phyloP scores from a whole-genome alignment of 331 rosid genomes.

The Erythrophleum ivorense region DNA sequence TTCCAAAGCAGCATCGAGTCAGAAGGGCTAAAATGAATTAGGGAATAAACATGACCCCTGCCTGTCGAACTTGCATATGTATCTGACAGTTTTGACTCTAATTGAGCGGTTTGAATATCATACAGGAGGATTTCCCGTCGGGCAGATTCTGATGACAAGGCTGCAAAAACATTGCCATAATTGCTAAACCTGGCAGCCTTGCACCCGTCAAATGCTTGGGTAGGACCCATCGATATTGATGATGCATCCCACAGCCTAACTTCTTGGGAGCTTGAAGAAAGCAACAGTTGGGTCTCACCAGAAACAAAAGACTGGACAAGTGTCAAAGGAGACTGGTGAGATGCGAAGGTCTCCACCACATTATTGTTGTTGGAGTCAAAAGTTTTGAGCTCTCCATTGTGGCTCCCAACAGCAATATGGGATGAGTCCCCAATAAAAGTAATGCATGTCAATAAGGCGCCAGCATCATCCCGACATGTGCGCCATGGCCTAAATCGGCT shows the following conservation, averaged over 20 bases:
- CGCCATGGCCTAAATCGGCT: conserved; percentile 98
- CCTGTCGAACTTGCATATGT: conserved; percentile 66
- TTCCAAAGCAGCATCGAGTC: conserved; percentile 97
- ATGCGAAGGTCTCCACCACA: conserved; percentile 77
- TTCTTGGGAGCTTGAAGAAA: conserved; percentile 89
- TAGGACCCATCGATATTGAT: conserved; percentile 77
- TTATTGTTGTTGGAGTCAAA: conserved; percentile 78
- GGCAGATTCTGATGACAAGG: conserved; percentile 71
- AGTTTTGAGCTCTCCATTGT: conserved; percentile 85
- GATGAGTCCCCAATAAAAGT: conserved; percentile 88
- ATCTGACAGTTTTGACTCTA: conserved; percentile 70
- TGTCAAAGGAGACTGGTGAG: conserved; percentile 91
- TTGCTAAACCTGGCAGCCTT: conserved; percentile 96
- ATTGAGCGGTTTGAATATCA: conserved; percentile 74
- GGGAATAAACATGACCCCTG: conserved; percentile 81
- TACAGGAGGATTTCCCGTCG: conserved; percentile 82
- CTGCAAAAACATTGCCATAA: conserved; percentile 79
- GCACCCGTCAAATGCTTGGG: conserved; percentile 88
- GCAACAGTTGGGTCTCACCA: conserved; percentile 77
- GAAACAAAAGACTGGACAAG: conserved; percentile 76
- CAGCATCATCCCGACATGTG: conserved; percentile 86
- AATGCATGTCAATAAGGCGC: conserved; percentile 86
- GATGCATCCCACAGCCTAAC: conserved; percentile 90
- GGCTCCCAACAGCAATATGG: conserved; percentile 91
- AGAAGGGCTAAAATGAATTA: conserved; percentile 81